Evolutionary conservation across 176 grass and related monocot genomes (phyloP), one percentile per base, ranked within the genome.

Genomic region (Rhynchospora tenuis): DNA sequence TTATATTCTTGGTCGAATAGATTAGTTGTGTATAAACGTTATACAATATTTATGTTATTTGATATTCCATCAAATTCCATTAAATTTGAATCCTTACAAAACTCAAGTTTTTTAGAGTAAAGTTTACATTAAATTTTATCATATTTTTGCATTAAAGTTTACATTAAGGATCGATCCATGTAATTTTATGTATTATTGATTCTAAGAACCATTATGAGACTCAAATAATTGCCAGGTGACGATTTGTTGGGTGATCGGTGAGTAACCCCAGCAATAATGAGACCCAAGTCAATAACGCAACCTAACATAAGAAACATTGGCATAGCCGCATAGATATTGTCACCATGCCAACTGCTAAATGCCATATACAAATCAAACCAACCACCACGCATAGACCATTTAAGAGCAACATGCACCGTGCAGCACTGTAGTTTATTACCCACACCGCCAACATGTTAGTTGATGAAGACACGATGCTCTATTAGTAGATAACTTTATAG

Each of bases 401-500:
- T 82, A 63, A 66, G 33, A 63, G 64, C 57, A 31, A 82, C 59
- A 64, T 65, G 60, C 63, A 19, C 62, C 7, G 47, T 50, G 7
- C 13, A 82, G 3, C 42, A 68, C 50, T 64, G 4, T 75, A 51
- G 48, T 82, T 80, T 82, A 81, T 50, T 47, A 82, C 27, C 66
- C 80, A 64, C 59, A 50, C 26, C 23, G 15, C 80, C 80, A 82
- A 82, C 80, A 82, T 65, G 59, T 65, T 81, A 81, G 45, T 82
- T 50, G 9, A 47, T 6, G 15, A 82, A 82, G 29, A 82, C 31
- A 82, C 68, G 80, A 68, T 64, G 59, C 46, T 44, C 44, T 28
- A 81, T 26, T 46, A 81, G 60, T 64, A 81, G 58, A 64, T 43
- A 48, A 55, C 58, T 81, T 48, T 62, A 9, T 38, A 2, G 33